Evolutionary conservation across 2,329 filamentous ascomycete species (phyloP).

Genomic region (Ilyonectria sp.): DNA sequence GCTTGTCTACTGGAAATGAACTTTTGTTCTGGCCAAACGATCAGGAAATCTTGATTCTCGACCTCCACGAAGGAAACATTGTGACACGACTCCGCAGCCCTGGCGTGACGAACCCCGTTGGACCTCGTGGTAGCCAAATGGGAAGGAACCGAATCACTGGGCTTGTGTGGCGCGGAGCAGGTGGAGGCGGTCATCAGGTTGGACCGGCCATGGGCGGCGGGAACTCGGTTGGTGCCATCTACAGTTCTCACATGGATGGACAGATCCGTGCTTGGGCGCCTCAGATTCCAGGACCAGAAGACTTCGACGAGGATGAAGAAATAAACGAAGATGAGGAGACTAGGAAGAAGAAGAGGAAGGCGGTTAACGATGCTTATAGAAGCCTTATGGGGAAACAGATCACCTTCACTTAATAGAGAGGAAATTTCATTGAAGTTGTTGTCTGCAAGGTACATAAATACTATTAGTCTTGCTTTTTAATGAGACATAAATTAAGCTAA

Average conservation of each 20-base stretch:
- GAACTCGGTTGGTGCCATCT: conserved; percentile 72
- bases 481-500: too few relatives aligned
- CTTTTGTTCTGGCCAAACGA: conserved; percentile 87
- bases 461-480: too few relatives aligned
- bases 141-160: conserved; percentile 79
- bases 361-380: conserved; percentile 84
- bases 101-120: conserved; percentile 64
- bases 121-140: conserved; percentile 63
- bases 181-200: conserved; percentile 70
- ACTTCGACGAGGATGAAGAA: conserved; percentile 64
- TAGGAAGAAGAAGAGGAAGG: conserved; percentile 78
- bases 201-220: conserved; percentile 74
- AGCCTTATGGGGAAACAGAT: conserved; percentile 82
- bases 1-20: conserved; percentile 71
- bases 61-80: conserved; percentile 82
- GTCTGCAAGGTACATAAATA: not conserved
- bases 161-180: conserved; percentile 79
- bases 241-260: conserved; percentile 88
- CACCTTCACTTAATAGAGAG: conserved; percentile 66
- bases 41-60: conserved; percentile 83
- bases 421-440: not conserved
- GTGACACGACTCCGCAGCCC: conserved; percentile 80
- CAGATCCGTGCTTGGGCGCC: conserved; percentile 86
- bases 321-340: conserved; percentile 59
- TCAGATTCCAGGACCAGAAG: conserved; percentile 64